Evolutionary conservation across 2,329 filamentous ascomycete genomes (phyloP), one percentile per base, ranked within the genome.

Genomic region (Nigrospora sphaerica): DNA sequence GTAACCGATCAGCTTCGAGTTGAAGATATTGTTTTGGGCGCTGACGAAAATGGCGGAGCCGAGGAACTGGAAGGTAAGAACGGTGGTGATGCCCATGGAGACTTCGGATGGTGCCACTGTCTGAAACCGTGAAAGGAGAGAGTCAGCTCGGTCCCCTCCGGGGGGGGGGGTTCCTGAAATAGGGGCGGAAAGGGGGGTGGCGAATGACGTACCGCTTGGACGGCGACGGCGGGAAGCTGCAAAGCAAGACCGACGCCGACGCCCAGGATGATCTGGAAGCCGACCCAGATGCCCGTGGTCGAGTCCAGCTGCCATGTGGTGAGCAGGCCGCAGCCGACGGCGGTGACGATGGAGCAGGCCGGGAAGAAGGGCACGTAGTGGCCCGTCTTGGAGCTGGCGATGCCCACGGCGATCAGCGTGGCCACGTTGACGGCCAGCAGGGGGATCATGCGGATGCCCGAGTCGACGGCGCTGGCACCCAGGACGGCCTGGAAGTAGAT

Each of bases 321-420:
- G n/a, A 67, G 60, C 3, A 70, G 50, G 1, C 68, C 69, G 1
- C 59, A 44, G 0, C 63, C 63, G 12, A 67, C 18, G 3, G 59
- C 57, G 13, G 56, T 57, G n/a, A 69, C 45, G 7, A 54, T 35
- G 47, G 48, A 58, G 28, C 52, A 58, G 4, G 41, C 35, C 12
- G 52, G 34, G 32, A 60, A 52, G 13, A 59, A 17, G 5, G 28
- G 33, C 37, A 18, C 42, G 14, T 51, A 51, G 18, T 11, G 18
- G 12, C 46, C 46, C 1, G 52, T 52, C 17, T 57, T 58, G 2
- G 52, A 52, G 6, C 63, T 53, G 16, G 59, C 14, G 11, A 49
- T 45, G 3, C 59, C 47, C 18, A 42, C 17, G 3, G 44, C 28
- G 12, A 44, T n/a, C 5, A 18, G 19, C 18, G 6, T 16, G 13